Conservation (phyloP, 1,284 basidiomycete genomes). For the Acaromyces ingoldii region DNA sequence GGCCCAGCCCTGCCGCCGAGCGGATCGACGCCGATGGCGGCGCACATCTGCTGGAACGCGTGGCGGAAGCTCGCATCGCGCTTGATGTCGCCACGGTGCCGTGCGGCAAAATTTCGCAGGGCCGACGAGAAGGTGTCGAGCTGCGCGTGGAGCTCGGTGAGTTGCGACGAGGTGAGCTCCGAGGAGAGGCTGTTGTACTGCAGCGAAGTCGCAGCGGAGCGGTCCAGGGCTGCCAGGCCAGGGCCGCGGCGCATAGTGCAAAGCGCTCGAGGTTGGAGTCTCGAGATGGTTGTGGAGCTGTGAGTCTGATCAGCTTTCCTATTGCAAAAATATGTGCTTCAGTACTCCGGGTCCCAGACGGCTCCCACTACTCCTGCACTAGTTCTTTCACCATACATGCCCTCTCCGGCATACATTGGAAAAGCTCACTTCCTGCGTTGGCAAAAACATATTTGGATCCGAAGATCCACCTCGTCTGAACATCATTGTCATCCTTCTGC, state of each 20-base stretch:
- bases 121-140: conserved; percentile 76
- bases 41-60: conserved; percentile 94
- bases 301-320: too few relatives aligned
- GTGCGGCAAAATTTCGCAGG: conserved; percentile 72
- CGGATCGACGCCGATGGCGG: conserved; percentile 89
- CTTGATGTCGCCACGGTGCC: conserved; percentile 78
- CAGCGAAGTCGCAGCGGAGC: conserved; percentile 51
- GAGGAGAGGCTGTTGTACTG: conserved; percentile 74
- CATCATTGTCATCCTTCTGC: conserved; percentile 49
- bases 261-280: neutral
- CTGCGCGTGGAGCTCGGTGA: conserved; percentile 73
- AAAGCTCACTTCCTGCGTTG: too few relatives aligned
- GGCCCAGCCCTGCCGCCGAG: conserved; percentile 55
- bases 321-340: too few relatives aligned
- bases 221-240: conserved; percentile 56
- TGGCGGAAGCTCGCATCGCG: conserved; percentile 80
- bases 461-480: too few relatives aligned
- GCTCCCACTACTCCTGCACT: too few relatives aligned
- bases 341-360: too few relatives aligned
- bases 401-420: too few relatives aligned
- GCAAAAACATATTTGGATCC: too few relatives aligned
- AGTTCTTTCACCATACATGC: too few relatives aligned
- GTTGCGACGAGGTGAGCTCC: conserved; percentile 69
- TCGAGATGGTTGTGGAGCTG: too few relatives aligned
- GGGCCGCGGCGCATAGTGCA: conserved; percentile 55